Percentiles rank a stretch among this genome's conserved stretches.
phyloP scores from a whole-genome alignment of 1,284 basidiomycete species.

The Rugosomyces carneus region DNA sequence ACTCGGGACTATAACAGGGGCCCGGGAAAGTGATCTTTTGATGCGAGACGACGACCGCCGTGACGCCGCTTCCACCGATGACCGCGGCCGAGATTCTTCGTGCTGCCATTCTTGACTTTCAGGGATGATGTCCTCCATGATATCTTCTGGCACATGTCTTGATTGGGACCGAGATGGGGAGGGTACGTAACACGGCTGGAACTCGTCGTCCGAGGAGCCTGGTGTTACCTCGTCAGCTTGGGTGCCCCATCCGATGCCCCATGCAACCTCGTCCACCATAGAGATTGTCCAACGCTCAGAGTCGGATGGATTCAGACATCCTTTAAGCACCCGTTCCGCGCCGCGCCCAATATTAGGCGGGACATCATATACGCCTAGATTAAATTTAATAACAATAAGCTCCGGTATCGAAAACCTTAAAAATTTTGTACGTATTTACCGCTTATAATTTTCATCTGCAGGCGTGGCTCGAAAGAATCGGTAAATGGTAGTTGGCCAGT shows the following conservation, averaged over 20 bases:
- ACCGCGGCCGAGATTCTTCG: constrained; percentile 21
- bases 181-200: constrained; percentile 16
- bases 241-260: constrained; percentile 71
- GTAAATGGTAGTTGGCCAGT: constrained; percentile 77
- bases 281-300: constrained; percentile 66
- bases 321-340: constrained; percentile 66
- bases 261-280: constrained; percentile 71
- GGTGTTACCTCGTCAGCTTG: constrained; percentile 39
- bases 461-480: constrained; percentile 83
- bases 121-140: constrained; percentile 7
- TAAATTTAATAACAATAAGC: constrained; percentile 10
- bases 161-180: constrained; percentile 24
- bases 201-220: constrained; percentile 24
- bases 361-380: constrained; percentile 51
- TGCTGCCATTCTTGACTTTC: constrained; percentile 21
- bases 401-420: background rate
- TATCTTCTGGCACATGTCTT: constrained; percentile 14
- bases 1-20: constrained; percentile 28
- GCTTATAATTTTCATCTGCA: constrained; percentile 86
- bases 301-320: constrained; percentile 65
- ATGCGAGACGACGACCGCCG: constrained; percentile 33
- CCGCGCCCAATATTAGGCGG: constrained; percentile 59
- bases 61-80: constrained; percentile 29
- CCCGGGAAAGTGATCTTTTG: constrained; percentile 37
- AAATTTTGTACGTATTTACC: constrained; percentile 44